Evolutionary conservation across 306 rosid species (phyloP), one percentile per base, ranked within the genome.

Genomic region (Leucaena leucocephala): DNA sequence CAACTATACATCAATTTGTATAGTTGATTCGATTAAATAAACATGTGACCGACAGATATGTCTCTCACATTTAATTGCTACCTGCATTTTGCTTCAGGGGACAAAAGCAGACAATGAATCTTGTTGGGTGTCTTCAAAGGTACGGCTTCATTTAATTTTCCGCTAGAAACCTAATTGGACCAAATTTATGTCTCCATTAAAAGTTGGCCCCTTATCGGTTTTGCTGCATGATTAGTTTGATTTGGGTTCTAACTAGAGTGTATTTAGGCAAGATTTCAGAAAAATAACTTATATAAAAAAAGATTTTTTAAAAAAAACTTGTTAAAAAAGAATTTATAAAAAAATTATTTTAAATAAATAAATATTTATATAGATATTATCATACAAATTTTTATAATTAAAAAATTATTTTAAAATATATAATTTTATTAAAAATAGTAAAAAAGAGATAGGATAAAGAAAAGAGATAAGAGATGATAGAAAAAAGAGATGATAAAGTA

Each of bases 11-110:
- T 22, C 74, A 48, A 70, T 69, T 17, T 70, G 7, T 45, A 65
- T 65, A 0, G 22, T 45, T 69, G 74, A 4, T 21, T 69, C 33
- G 6, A 69, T 49, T 16, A 50, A 50, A 45, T 17, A 19, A 66
- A 44, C 72, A 68, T 8, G 72, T 40, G 52, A 42, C 72, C 54
- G 72, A 68, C 72, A 68, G 5, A 68, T 43, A 46, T 66, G 48
- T 39, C 12, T 35, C 34, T 8, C 70, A 16, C 17, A 67, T 67
- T 67, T 67, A 40, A 42, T 7, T 33, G 19, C 55, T 11, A 19
- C 49, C 48, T 68, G 46, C 16, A 67, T 40, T 40, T 67, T 40
- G 33, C 42, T 40, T 40, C 7, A 65, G 21, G 33, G 33, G 59
- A 33, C 75, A 68, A 21, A 21, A 35, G 27, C 33, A 49, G 35